Evolutionary conservation across 768 basidiomycete species (phyloP), one percentile per base, ranked within the genome.

Genomic region (Pleurotus sapidus): DNA sequence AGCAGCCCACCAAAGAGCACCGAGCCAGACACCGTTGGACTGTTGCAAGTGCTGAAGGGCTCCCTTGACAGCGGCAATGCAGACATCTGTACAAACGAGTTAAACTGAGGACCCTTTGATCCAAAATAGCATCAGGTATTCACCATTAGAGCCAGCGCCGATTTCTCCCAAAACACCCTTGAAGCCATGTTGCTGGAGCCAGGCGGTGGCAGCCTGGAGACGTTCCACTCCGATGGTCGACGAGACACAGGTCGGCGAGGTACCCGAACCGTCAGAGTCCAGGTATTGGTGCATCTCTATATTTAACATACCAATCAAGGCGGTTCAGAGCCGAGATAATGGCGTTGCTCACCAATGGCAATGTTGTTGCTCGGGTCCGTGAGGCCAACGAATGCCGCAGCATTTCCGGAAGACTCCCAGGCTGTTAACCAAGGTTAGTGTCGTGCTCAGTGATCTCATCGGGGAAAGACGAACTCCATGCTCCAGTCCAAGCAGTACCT

Each of bases 271-370:
- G 63, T 87, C 84, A 37, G 77, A 79, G 68, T 86, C 84, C 61
- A 87, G 84, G 73, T 87, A 87, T 66, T 87, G 84, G 67, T 87
- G 84, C 82, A 86, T 86, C 65, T 87, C 83, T 81, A 63, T 3
- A 1, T 30, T 30, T 30, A 9, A 30, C 12, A 14, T 49, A 8
- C 46, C 23, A 17, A 45, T 17, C 11, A 57, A 14, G 37, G 51
- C 17, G 51, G 34, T 42, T 37, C n/a, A 20, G 25, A 37, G 42
- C 59, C 39, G 46, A 23, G 23, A 48, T 17, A 46, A 61, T 40
- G 9, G 8, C 30, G 11, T 18, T 20, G 63, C 74, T 53, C 60
- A 84, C 82, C 68, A 60, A 85, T 81, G 34, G 83, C 84, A 57
- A 80, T 65, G 67, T 86, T 86, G 73, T 84, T 83, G 71, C 78